phyloP scores from a whole-genome alignment of 176 grass and related monocot species.

The Saccharum spontaneum region DNA sequence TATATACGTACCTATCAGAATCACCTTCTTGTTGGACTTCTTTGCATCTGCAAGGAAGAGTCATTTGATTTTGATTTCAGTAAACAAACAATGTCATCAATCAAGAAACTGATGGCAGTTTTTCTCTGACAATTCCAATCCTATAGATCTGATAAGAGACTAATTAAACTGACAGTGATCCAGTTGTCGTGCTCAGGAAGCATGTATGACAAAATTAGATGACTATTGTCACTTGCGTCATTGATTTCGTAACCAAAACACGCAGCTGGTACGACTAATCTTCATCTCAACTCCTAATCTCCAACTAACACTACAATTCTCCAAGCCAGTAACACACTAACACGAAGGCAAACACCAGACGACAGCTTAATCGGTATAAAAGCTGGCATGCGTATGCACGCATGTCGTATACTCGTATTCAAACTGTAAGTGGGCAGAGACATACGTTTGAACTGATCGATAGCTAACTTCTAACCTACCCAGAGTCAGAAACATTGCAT shows the following conservation, averaged over 20 bases:
- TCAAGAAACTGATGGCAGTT: background rate
- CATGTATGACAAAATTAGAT: background rate
- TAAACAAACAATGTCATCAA: background rate
- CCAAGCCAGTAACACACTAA: background rate
- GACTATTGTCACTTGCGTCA: background rate
- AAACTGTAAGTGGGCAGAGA: background rate
- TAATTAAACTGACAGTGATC: background rate
- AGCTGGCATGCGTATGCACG: background rate
- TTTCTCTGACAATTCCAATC: background rate
- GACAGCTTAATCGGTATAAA: background rate
- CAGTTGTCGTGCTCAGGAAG: background rate
- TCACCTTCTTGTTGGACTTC: conserved; percentile 26
- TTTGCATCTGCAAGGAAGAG: conserved; percentile 30
- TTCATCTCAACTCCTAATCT: background rate
- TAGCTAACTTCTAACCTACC: background rate
- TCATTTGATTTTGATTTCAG: background rate
- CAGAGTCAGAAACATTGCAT: background rate
- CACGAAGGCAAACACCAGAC: background rate
- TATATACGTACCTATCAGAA: conserved; percentile 40
- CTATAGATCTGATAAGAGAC: background rate
- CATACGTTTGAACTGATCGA: background rate
- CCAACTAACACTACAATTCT: background rate
- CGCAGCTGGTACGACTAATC: background rate
- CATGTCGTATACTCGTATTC: background rate
- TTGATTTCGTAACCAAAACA: conserved; percentile 5